phyloP scores from a whole-genome alignment of 192 early-diverging fungal species.

The Backusella tuberculispora region DNA sequence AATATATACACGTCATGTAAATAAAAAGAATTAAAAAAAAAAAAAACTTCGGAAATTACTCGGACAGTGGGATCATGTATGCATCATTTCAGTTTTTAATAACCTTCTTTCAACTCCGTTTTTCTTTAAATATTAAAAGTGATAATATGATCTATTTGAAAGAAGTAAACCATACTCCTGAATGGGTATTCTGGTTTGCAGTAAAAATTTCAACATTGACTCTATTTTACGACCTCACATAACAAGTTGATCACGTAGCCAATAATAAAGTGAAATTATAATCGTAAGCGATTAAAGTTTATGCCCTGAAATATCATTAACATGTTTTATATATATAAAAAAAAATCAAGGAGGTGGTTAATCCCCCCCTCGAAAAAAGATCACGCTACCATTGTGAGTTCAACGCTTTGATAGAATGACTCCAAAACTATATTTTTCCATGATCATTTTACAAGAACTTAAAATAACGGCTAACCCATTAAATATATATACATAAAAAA shows the following conservation, averaged over 20 bases:
- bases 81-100: background rate
- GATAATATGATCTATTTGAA: no score
- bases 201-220: no score
- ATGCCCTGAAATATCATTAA: background rate
- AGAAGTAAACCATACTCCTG: no score
- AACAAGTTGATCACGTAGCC: no score
- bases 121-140: background rate
- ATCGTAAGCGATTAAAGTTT: background rate
- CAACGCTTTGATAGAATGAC: background rate
- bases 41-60: constrained; percentile 10
- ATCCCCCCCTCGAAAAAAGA: background rate
- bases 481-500: background rate
- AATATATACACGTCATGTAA: constrained; percentile 15
- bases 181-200: no score
- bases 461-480: background rate
- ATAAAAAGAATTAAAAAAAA: background rate
- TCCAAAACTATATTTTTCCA: background rate
- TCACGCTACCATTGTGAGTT: background rate
- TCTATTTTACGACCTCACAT: no score
- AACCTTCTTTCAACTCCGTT: background rate
- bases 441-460: background rate
- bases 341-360: background rate
- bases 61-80: constrained; percentile 1
- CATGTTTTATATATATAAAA: background rate
- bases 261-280: background rate